Base-by-base conservation (phyloP, 345 rosid genomes). In the Laguncularia racemosa region DNA sequence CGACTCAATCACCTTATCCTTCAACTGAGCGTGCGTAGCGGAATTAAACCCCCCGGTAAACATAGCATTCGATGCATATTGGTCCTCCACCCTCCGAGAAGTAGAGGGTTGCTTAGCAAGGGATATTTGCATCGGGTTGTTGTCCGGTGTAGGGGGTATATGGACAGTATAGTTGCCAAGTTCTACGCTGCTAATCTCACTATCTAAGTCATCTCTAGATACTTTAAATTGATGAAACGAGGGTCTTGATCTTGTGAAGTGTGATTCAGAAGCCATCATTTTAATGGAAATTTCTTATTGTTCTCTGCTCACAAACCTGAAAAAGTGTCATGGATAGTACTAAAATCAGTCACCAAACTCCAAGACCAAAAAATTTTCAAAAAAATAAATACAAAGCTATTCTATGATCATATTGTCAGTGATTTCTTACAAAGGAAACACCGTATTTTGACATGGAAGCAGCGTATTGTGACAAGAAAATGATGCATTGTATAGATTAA, bases 71-170 rank as follows among this genome's bases (percentile, higher is more conserved):
- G 83, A 75, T 55, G 62, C 61, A 19, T 50, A 47, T 52, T 68
- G 72, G 1, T 65, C 70, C 43, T 57, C 71, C 3, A 51, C 57
- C 20, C 54, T 48, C 60, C 38, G 61, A 14, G 61, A 14, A 60
- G 50, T 55, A 28, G 59, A 45, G 23, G 56, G 44, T 16, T 63
- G 62, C 45, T 52, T 28, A 17, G 68, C 50, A 26, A 67, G 57
- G 46, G 77, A 70, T 58, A 67, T 28, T 11, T 67, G 64, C 18
- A 38, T 44, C 1, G 77, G 58, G 21, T 64, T 79, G 58, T 86
- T 76, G 62, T 89, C 91, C 0, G 97, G 97, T 3, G 97, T 86
- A 28, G 60, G 72, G 2, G 89, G 91, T 9, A 89, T 46, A 1
- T 70, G 67, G 55, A 89, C 84, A 1, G 73, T 69, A 75, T 86